A percentile compares a stretch with the other conserved stretches of the same genome.
phyloP scores from a whole-genome alignment of 2,329 filamentous ascomycete genomes.

The Beauveria scarabaeidicola region DNA sequence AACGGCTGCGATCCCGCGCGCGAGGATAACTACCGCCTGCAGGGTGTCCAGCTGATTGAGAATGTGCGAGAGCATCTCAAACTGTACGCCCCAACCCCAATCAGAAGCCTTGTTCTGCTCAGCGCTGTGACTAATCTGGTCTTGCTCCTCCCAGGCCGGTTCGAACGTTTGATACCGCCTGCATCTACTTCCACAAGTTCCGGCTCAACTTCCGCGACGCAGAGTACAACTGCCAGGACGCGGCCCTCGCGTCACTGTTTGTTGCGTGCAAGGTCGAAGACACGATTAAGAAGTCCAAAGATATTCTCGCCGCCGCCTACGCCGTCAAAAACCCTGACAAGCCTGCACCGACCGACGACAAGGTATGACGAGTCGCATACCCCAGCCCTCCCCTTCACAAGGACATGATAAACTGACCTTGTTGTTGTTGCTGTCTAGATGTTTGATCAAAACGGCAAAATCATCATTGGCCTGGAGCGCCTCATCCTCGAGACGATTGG shows the following conservation, averaged over 20 bases:
- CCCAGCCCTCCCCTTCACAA: background rate
- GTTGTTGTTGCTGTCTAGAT: slow-evolving; percentile 40
- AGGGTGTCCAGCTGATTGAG: slow-evolving; percentile 85
- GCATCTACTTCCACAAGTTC: slow-evolving; percentile 90
- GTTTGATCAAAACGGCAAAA: slow-evolving; percentile 71
- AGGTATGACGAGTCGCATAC: slow-evolving; percentile 39
- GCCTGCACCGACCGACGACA: slow-evolving; percentile 72
- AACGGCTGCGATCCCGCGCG: slow-evolving; percentile 66
- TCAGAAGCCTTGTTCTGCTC: background rate
- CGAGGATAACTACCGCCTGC: slow-evolving; percentile 72
- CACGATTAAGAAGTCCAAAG: slow-evolving; percentile 90
- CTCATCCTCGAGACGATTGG: slow-evolving; percentile 86
- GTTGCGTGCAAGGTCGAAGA: slow-evolving; percentile 97
- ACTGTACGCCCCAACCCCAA: slow-evolving; percentile 47
- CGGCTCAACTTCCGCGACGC: slow-evolving; percentile 74
- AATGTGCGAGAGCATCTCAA: slow-evolving; percentile 70
- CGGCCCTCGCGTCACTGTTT: slow-evolving; percentile 79
- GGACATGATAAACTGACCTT: slow-evolving; percentile 3
- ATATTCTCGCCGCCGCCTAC: slow-evolving; percentile 84
- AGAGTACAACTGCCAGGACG: slow-evolving; percentile 81
- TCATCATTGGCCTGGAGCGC: slow-evolving; percentile 82
- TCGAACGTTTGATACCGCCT: slow-evolving; percentile 85
- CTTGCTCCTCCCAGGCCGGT: slow-evolving; percentile 53
- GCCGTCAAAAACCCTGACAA: slow-evolving; percentile 66
- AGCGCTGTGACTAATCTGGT: background rate